Evolutionary conservation across 2,329 filamentous ascomycete genomes (phyloP), one percentile per base, ranked within the genome.

Genomic region (Neofusicoccum ribis): DNA sequence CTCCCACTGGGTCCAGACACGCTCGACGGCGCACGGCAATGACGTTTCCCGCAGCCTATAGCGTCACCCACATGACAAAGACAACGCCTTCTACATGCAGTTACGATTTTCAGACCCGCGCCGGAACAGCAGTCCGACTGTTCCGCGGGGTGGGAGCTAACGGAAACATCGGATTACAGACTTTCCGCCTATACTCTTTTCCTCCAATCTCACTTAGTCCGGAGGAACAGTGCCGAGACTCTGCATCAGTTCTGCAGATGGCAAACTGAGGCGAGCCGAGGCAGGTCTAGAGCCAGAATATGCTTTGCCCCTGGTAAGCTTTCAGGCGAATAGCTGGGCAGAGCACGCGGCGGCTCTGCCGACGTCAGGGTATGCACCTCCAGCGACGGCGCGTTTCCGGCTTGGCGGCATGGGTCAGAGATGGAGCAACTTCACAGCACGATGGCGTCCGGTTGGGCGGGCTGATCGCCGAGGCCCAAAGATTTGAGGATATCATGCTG

Each of bases 401-500:
- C 54, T 44, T 59, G 39, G 54, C 41, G 8, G 27, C 27, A 23
- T 46, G 41, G 54, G 54, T 46, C 36, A 5, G 8, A 1, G 8
- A 34, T 46, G 20, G 27, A 46, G 41, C 52, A 43, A 43, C 52
- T n/a, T 39, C 54, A 36, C 6, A 17, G 17, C 7, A 3, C 14
- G 39, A 12, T 12, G 47, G 27, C 15, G 23, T 15, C 5, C 23
- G 39, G 20, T 46, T 44, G 54, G 39, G 54, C 54, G 39, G 44
- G 3, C 9, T 15, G 41, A 59, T 59, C 41, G 23, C 54, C 39
- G 36, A 34, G 23, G 54, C 37, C 23, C 41, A 44, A n/a, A 59
- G 54, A 59, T 46, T 59, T 59, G 54, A 59, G 54, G 54, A 31
- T 23, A n/a, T 5, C 39, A 14, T 59, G 39, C 54, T 11, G 39